phyloP scores from a whole-genome alignment of 2,329 filamentous ascomycete genomes.

The Epichloe coenophiala region DNA sequence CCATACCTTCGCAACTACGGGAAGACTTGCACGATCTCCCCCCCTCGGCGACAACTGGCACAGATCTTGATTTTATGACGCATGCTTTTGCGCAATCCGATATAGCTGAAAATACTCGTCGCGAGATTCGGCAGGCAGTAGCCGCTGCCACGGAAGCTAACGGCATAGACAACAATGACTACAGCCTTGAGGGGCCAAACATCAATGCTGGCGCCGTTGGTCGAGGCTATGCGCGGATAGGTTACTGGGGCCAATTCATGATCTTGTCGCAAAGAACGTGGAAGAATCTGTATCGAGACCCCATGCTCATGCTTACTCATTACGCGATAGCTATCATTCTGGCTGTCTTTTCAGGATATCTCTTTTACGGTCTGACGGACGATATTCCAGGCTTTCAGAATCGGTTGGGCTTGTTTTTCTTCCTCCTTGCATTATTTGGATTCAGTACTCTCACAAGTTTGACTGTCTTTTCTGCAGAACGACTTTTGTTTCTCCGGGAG shows the following conservation, averaged over 20 bases:
- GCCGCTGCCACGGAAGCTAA: slow-evolving; percentile 53
- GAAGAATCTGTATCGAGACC: slow-evolving; percentile 95
- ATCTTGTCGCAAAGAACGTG: slow-evolving; percentile 87
- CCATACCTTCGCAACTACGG: slow-evolving; percentile 42
- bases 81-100: slow-evolving; percentile 64
- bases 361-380: slow-evolving; percentile 93
- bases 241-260: slow-evolving; percentile 67
- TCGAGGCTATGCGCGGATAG: slow-evolving; percentile 69
- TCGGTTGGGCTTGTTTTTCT: slow-evolving; percentile 92
- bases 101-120: slow-evolving; percentile 57
- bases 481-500: slow-evolving; percentile 83
- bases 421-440: slow-evolving; percentile 86
- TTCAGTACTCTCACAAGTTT: slow-evolving; percentile 93
- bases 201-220: slow-evolving; percentile 47
- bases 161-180: slow-evolving; percentile 41
- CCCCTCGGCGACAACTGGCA: slow-evolving; percentile 46
- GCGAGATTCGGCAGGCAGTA: slow-evolving; percentile 66
- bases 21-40: slow-evolving; percentile 57
- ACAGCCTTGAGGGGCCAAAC: slow-evolving; percentile 31
- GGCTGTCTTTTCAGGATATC: slow-evolving; percentile 83
- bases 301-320: slow-evolving; percentile 95
- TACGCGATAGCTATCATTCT: slow-evolving; percentile 94
- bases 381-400: slow-evolving; percentile 98
- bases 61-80: slow-evolving; percentile 73
- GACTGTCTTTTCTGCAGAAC: slow-evolving; percentile 83